Conservation (phyloP, 352 stramenopile species). For the Ophiocytium majus region DNA sequence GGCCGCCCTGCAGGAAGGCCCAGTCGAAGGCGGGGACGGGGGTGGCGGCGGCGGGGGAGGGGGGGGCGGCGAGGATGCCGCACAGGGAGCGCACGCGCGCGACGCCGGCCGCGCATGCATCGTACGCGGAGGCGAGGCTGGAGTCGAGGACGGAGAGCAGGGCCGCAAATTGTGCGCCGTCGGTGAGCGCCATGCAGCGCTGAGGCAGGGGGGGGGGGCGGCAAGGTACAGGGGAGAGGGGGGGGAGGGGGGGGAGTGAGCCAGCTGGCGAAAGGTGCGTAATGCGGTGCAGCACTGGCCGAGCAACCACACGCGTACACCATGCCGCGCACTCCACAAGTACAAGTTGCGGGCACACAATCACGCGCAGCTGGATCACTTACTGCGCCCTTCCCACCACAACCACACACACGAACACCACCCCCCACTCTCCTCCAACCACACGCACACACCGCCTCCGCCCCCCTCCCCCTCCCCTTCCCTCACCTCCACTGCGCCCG, state of each 20-base stretch:
- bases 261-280: not conserved
- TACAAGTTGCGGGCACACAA: too few species aligned
- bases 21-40: conserved; percentile 31
- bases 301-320: too few species aligned
- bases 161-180: not conserved
- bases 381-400: too few species aligned
- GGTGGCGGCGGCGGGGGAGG: not conserved
- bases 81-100: not conserved
- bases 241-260: not conserved
- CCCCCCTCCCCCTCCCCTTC: too few species aligned
- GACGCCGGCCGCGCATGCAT: not conserved
- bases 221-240: too few species aligned
- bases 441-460: too few species aligned
- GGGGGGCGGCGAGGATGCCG: not conserved
- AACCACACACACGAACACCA: too few species aligned
- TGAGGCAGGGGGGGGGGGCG: not conserved
- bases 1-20: conserved; percentile 43
- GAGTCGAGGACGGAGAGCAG: not conserved
- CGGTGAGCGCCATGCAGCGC: not conserved
- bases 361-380: too few species aligned
- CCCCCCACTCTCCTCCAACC: too few species aligned
- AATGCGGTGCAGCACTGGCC: too few species aligned
- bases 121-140: not conserved
- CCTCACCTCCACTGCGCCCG: conserved; percentile 11
- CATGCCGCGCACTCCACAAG: too few species aligned